These are phyloP conservation scores for Coemansia erecta DNA, from an alignment of 192 early-diverging fungal species.

Conservation along the genomic window DNA sequence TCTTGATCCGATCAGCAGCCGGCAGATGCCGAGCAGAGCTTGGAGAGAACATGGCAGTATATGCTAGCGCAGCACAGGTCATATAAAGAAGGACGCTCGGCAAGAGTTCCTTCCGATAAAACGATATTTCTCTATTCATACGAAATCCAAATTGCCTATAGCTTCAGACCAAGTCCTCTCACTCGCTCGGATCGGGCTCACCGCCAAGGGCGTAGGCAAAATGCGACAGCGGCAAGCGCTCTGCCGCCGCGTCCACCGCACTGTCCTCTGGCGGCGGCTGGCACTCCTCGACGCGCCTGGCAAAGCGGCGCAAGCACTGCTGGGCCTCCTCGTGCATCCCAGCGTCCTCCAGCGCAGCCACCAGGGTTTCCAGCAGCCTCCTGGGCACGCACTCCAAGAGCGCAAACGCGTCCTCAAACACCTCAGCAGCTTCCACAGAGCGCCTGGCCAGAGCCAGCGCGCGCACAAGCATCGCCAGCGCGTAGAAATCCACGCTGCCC, in stretches of 20 bases:
- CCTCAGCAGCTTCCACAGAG: conserved; percentile 25
- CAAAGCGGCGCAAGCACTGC: conserved; percentile 25
- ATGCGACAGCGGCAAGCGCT: conserved; percentile 8
- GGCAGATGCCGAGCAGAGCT: too few relatives aligned
- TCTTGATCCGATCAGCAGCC: too few relatives aligned
- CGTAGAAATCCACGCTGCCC: conserved; percentile 1
- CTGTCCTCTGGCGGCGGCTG: conserved; percentile 1
- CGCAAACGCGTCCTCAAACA: conserved; percentile 48
- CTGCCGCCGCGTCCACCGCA: not conserved
- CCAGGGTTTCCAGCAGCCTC: conserved; percentile 32
- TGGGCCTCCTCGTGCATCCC: conserved; percentile 22
- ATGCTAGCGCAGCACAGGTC: too few relatives aligned
- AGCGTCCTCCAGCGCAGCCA: conserved; percentile 22
- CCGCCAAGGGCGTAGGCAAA: conserved; percentile 2
- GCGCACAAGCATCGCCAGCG: conserved; percentile 23
- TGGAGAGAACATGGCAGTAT: too few relatives aligned
- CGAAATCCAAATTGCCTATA: too few relatives aligned
- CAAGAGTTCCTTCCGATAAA: too few relatives aligned
- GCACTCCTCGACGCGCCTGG: conserved; percentile 28
- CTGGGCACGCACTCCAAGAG: conserved; percentile 29
- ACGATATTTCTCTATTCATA: too few relatives aligned
- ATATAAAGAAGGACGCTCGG: too few relatives aligned
- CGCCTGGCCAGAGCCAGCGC: conserved; percentile 18
- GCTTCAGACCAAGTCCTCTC: too few relatives aligned
- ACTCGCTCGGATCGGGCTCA: too few relatives aligned